Percentiles rank a stretch among this genome's conserved stretches.
phyloP scores from a whole-genome alignment of 306 rosid species.

The Casuarina equisetifolia region DNA sequence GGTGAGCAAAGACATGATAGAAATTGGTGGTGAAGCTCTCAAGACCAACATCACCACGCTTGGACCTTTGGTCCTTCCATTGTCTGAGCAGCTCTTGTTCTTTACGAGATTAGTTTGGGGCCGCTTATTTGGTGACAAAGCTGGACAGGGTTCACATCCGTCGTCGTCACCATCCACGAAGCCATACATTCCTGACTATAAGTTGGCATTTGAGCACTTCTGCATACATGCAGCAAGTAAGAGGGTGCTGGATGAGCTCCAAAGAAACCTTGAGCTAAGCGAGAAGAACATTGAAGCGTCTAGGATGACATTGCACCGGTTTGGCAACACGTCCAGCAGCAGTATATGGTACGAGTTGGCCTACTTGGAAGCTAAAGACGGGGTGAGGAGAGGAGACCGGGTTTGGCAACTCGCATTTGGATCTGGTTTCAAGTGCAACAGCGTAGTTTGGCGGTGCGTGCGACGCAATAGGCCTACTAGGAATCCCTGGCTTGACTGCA shows the following conservation, averaged over 20 bases:
- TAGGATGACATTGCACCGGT: constrained; percentile 79
- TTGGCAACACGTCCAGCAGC: constrained; percentile 95
- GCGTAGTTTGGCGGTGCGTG: constrained; percentile 79
- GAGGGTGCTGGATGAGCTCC: constrained; percentile 74
- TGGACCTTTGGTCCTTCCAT: constrained; percentile 87
- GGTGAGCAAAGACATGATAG: constrained; percentile 85
- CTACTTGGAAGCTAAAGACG: constrained; percentile 85
- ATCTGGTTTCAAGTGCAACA: constrained; percentile 95
- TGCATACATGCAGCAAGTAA: constrained; percentile 92
- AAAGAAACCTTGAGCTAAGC: constrained; percentile 80
- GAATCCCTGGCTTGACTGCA: constrained; percentile 85
- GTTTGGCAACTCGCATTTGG: constrained; percentile 95
- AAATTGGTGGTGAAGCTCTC: constrained; percentile 92
- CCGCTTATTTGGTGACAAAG: constrained; percentile 59
- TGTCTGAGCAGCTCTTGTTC: constrained; percentile 88
- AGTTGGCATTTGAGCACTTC: constrained; percentile 90
- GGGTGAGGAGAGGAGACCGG: constrained; percentile 74
- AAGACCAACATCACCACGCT: constrained; percentile 94
- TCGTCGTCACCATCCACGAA: constrained; percentile 35
- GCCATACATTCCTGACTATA: constrained; percentile 93
- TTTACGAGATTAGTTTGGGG: constrained; percentile 69
- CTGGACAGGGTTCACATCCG: constrained; percentile 9
- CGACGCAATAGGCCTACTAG: constrained; percentile 48
- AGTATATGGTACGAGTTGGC: constrained; percentile 95
- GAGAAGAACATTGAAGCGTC: constrained; percentile 86